These are phyloP conservation scores for Tylopilus felleus DNA, from an alignment of 768 basidiomycete genomes.

Conservation along the genomic window DNA sequence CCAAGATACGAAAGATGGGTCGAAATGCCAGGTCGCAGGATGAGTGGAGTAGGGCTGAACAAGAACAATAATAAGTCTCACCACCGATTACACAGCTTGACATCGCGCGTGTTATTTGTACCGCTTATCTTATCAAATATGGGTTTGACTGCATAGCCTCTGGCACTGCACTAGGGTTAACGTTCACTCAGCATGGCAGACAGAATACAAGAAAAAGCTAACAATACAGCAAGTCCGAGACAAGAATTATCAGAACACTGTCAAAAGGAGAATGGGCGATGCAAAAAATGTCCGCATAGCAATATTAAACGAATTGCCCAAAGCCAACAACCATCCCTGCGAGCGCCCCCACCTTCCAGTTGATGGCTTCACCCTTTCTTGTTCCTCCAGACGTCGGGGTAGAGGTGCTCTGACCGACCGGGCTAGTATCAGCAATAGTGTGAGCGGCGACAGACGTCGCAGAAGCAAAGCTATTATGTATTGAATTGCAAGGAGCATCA, in stretches of 20 bases:
- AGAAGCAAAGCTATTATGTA: conserved; percentile 34
- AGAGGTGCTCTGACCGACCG: conserved; percentile 36
- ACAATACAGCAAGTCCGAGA: neutral
- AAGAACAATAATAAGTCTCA: neutral
- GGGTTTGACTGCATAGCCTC: too few relatives aligned
- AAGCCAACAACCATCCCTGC: conserved; percentile 1
- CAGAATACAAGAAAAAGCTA: too few relatives aligned
- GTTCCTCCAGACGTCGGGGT: neutral
- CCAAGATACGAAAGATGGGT: neutral
- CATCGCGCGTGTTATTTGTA: neutral
- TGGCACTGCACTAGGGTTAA: too few relatives aligned
- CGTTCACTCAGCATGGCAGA: too few relatives aligned
- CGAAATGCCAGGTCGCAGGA: neutral
- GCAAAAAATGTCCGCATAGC: neutral
- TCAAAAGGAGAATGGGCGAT: neutral
- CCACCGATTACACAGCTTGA: conserved; percentile 1
- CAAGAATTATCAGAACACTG: neutral
- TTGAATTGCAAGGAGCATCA: neutral
- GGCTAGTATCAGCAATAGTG: conserved; percentile 38
- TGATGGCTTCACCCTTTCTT: neutral
- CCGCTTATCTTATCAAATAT: conserved; percentile 19
- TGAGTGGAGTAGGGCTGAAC: neutral
- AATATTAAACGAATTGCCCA: conserved; percentile 11
- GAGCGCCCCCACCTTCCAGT: conserved; percentile 6
- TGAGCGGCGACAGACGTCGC: conserved; percentile 46